Evolutionary conservation across 495 filamentous ascomycete genomes (phyloP).

Genomic region (Haplographium delicatum): DNA sequence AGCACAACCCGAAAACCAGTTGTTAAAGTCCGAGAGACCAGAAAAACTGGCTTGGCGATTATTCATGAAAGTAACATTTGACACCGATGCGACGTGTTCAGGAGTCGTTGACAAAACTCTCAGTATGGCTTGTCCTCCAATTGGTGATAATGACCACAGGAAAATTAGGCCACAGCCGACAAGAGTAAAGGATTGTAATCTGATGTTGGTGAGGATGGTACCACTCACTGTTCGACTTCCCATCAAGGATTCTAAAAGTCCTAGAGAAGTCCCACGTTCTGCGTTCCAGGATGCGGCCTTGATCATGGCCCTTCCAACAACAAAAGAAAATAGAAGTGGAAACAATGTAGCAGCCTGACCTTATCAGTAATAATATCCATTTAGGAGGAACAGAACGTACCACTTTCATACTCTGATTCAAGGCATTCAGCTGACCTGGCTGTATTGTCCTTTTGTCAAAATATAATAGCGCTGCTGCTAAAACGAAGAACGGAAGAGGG

Average conservation of each 20-base stretch:
- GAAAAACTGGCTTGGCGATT: slow-evolving; percentile 9
- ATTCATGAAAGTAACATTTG: slow-evolving; percentile 10
- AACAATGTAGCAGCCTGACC: slow-evolving; percentile 14
- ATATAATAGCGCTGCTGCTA: slow-evolving; percentile 6
- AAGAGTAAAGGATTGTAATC: slow-evolving; percentile 7
- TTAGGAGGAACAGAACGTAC: not conserved
- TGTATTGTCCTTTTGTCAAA: slow-evolving; percentile 1
- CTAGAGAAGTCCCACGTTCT: slow-evolving; percentile 15
- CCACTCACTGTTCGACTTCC: slow-evolving; percentile 18
- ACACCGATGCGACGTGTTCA: not conserved
- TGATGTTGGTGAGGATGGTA: slow-evolving; percentile 16
- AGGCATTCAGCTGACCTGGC: slow-evolving; percentile 3
- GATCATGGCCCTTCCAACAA: slow-evolving; percentile 12
- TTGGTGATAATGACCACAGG: slow-evolving; percentile 18
- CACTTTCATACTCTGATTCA: slow-evolving; percentile 7
- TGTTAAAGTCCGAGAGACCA: not conserved
- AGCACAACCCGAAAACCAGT: slow-evolving; percentile 15
- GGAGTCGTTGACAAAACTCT: slow-evolving; percentile 10
- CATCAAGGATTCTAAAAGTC: slow-evolving; percentile 19
- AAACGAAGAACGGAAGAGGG: slow-evolving; percentile 12
- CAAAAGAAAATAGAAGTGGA: slow-evolving; percentile 10
- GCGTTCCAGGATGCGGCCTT: slow-evolving; percentile 19
- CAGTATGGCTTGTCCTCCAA: slow-evolving; percentile 18
- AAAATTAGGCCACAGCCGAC: slow-evolving; percentile 10
- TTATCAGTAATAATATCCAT: not conserved